Evolutionary conservation across 768 basidiomycete genomes (phyloP).

Genomic region (Holtermannia corniformis): DNA sequence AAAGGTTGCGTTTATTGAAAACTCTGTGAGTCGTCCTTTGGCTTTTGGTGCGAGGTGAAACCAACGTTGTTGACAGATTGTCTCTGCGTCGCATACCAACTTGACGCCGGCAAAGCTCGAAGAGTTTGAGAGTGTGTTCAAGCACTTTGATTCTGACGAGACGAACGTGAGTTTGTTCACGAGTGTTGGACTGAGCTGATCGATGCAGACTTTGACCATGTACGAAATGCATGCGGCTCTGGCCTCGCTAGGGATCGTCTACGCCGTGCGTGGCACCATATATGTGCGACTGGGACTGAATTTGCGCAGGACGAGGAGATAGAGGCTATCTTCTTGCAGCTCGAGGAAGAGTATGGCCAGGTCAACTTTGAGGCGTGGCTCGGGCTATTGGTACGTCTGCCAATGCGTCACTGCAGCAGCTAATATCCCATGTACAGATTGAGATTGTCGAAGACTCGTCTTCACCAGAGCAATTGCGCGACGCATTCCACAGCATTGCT

Average conservation of each 20-base stretch:
- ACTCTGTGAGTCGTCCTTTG: conserved; percentile 57
- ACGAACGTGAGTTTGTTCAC: conserved; percentile 49
- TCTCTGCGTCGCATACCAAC: conserved; percentile 87
- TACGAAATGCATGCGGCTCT: conserved; percentile 85
- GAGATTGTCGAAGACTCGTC: conserved; percentile 84
- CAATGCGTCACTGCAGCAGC: not conserved
- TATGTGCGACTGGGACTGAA: not conserved
- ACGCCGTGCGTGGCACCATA: conserved; percentile 52
- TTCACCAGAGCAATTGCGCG: conserved; percentile 79
- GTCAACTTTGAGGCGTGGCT: conserved; percentile 91
- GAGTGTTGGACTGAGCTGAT: not conserved
- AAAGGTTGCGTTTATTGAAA: conserved; percentile 93
- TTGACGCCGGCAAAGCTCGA: conserved; percentile 91
- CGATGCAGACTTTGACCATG: conserved; percentile 53
- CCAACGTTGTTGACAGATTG: conserved; percentile 53
- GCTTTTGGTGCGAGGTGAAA: not conserved
- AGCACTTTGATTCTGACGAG: conserved; percentile 91
- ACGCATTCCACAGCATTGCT: conserved; percentile 86
- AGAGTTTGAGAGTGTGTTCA: conserved; percentile 84
- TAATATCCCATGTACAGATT: conserved; percentile 50
- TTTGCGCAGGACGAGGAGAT: conserved; percentile 67
- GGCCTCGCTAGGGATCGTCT: conserved; percentile 87
- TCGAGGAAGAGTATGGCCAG: conserved; percentile 70
- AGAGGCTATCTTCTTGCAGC: conserved; percentile 68
- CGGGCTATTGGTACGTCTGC: conserved; percentile 63